Base-by-base conservation (phyloP, 1,284 basidiomycete genomes). In the Leucoagaricus sp. region DNA sequence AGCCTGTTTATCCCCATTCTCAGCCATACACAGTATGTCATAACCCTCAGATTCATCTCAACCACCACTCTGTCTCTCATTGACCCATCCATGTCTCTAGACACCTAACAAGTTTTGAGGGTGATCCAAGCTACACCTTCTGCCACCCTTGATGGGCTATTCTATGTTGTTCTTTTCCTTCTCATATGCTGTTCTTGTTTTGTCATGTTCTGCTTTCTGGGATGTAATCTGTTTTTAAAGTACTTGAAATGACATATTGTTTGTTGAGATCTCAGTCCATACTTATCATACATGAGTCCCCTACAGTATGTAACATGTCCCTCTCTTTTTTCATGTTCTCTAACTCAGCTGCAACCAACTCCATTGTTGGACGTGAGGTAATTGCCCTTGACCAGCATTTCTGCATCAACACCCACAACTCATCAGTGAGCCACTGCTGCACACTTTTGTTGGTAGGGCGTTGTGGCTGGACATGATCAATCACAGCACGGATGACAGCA, bases 401-500 rank as follows among this genome's bases (percentile, higher is more conserved):
- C 49, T 65, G 65, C 71, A 84, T 66, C 28, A 73, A 58, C 31
- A 57, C 61, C 82, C 82, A 83, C 26, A 83, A 48, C 6, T 62
- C 69, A 56, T 83, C 78, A 1, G 73, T 72, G 59, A 81, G 63
- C 74, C 75, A 79, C 38, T 53, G 58, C 33, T 61, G 50, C 6
- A 64, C 65, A 31, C 65, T 67, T 2, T 58, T 60, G 2, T 68
- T 68, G 25, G 65, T 58, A 26, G 81, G 81, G 12, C 77, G 69
- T 1, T 58, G 61, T 3, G 82, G 83, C 57, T 70, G 64, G 40
- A 69, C 65, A 42, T 72, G 63, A 2, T 67, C 63, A 1, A 71
- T 59, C 17, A 83, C 69, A 55, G 76, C 75, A 55, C 69, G 71
- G 41, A 84, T 74, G 31, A 85, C 81, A 26, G 72, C 67, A 12